A percentile compares a stretch with the other conserved stretches of the same genome.
Conservation (phyloP, 1,139 yeast species). For the Debaryomyces fabryi region DNA sequence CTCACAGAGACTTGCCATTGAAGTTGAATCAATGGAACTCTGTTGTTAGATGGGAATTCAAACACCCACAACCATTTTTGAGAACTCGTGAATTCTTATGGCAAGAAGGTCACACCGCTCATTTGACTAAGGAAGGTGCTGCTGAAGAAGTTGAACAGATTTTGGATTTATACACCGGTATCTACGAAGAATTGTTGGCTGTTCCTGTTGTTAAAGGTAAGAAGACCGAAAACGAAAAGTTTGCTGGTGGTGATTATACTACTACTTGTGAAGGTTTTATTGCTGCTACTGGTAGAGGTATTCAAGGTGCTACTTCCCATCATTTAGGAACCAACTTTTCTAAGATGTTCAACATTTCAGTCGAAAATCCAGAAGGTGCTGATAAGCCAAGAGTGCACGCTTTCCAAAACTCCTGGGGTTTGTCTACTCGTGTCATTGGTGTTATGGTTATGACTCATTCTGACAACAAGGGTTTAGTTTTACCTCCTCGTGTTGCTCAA, state of each 20-base stretch:
- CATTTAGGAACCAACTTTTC: constrained; percentile 98
- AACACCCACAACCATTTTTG: constrained; percentile 98
- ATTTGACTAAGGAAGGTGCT: constrained; percentile 79
- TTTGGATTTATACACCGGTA: constrained; percentile 79
- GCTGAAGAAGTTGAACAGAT: constrained; percentile 82
- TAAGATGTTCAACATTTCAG: constrained; percentile 94
- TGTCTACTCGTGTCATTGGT: constrained; percentile 97
- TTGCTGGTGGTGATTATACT: constrained; percentile 96
- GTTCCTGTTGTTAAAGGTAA: constrained; percentile 96
- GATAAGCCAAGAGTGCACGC: constrained; percentile 86
- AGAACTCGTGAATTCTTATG: constrained; percentile 99
- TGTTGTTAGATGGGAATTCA: constrained; percentile 99
- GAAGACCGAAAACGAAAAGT: constrained; percentile 96
- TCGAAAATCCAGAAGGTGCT: constrained; percentile 90
- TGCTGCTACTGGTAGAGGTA: constrained; percentile 99
- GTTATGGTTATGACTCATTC: constrained; percentile 99
- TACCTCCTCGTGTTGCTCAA: constrained; percentile 97
- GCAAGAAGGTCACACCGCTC: constrained; percentile 99
- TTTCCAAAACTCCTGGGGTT: constrained; percentile 99
- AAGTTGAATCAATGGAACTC: constrained; percentile 99
- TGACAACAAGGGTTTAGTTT: constrained; percentile 95
- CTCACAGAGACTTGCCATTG: constrained; percentile 96
- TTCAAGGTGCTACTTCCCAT: constrained; percentile 99
- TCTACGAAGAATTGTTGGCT: constrained; percentile 90
- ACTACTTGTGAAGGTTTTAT: constrained; percentile 97